Conservation (phyloP, 352 stramenopile species). For the Globisporangium alternatum region DNA sequence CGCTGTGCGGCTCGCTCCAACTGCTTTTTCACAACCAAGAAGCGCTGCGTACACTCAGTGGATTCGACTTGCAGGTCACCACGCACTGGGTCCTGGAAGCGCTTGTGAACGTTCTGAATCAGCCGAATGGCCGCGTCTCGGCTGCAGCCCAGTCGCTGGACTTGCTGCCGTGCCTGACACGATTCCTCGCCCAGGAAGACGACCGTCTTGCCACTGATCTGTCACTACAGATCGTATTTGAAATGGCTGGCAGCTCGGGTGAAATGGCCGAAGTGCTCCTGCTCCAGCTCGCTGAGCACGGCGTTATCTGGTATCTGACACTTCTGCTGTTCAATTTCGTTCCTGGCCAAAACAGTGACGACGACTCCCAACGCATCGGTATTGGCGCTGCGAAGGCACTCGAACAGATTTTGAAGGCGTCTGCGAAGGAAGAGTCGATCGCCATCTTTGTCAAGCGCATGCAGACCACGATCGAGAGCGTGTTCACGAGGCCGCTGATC, state of each 20-base stretch:
- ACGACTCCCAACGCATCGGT: constrained; percentile 61
- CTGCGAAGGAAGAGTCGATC: constrained; percentile 71
- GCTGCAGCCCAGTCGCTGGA: constrained; percentile 79
- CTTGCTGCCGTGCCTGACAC: constrained; percentile 73
- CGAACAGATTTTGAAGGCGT: constrained; percentile 62
- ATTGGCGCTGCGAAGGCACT: constrained; percentile 73
- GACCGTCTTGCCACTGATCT: constrained; percentile 70
- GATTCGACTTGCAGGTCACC: constrained; percentile 63
- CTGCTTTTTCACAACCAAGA: constrained; percentile 78
- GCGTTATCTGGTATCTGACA: constrained; percentile 81
- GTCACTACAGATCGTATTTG: constrained; percentile 77
- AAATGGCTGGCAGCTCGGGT: constrained; percentile 75
- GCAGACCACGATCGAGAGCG: constrained; percentile 79
- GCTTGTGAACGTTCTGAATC: constrained; percentile 80
- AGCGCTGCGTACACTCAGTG: constrained; percentile 39
- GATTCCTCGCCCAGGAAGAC: constrained; percentile 65
- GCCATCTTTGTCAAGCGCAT: constrained; percentile 75
- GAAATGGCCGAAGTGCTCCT: constrained; percentile 83
- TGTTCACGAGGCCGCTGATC: constrained; percentile 78
- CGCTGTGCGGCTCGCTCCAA: constrained; percentile 72
- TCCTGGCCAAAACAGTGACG: constrained; percentile 26
- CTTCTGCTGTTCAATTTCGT: constrained; percentile 75
- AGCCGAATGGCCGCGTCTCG: constrained; percentile 77
- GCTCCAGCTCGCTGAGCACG: constrained; percentile 77
- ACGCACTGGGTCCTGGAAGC: constrained; percentile 80